A percentile compares a stretch with the other conserved stretches of the same genome.
Conservation (phyloP, 495 filamentous ascomycete genomes). For the Aspergillus homomorphus region DNA sequence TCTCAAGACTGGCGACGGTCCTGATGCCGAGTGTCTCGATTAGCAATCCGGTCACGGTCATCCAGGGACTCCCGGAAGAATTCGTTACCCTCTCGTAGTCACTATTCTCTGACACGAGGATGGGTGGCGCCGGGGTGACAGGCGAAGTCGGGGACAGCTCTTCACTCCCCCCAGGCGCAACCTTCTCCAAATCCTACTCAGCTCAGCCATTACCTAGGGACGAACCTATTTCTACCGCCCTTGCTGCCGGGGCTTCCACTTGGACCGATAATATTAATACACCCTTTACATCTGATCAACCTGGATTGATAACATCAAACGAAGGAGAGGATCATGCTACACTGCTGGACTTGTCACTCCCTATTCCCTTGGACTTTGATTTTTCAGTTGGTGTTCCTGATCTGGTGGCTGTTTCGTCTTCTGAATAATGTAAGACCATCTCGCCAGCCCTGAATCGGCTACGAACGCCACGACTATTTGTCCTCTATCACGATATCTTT, state of each 20-base stretch:
- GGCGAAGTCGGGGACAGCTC: background rate
- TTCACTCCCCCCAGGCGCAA: background rate
- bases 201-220: background rate
- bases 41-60: constrained; percentile 13
- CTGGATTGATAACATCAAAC: background rate
- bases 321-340: background rate
- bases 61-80: constrained; percentile 17
- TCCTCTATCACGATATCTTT: no score
- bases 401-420: background rate
- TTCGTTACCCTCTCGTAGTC: constrained; percentile 11
- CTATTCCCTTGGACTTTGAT: background rate
- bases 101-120: background rate
- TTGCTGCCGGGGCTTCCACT: no score
- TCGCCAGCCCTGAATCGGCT: no score
- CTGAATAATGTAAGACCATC: no score
- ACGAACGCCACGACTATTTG: no score
- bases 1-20: constrained; percentile 15
- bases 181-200: background rate
- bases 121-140: no score
- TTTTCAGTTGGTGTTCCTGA: background rate
- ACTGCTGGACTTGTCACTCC: background rate
- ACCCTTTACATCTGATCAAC: background rate
- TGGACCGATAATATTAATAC: background rate
- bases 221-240: background rate
- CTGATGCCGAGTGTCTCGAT: constrained; percentile 13